These are phyloP conservation scores for Akebia trifoliata DNA, from an alignment of 164 flowering plant genomes.

Conservation along the genomic window DNA sequence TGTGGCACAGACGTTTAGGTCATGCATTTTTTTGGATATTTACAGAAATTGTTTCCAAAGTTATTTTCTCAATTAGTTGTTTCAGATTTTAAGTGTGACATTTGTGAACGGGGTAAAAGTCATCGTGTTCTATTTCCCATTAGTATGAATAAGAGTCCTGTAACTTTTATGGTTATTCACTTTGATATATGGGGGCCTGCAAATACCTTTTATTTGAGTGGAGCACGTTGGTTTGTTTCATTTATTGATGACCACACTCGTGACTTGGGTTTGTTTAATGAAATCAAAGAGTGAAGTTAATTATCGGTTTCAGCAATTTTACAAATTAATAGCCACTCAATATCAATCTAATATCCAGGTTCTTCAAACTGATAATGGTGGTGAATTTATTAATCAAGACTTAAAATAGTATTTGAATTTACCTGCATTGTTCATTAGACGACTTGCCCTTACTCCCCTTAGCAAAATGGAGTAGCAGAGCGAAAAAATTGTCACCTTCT, in stretches of 20 bases:
- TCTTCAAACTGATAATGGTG: slow-evolving; percentile 8
- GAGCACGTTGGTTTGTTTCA: slow-evolving; percentile 11
- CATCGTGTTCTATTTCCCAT: slow-evolving; percentile 9
- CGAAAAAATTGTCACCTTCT: slow-evolving; percentile 2
- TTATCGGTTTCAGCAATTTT: slow-evolving; percentile 4
- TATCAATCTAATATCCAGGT: not conserved
- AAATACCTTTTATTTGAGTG: not conserved
- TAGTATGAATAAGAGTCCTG: slow-evolving; percentile 6
- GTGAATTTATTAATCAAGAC: slow-evolving; percentile 9
- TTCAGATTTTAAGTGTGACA: slow-evolving; percentile 1
- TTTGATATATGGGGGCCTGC: slow-evolving; percentile 17
- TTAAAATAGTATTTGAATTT: not conserved
- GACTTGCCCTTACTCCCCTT: not conserved
- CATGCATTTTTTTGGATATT: slow-evolving; percentile 23
- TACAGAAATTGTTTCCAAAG: slow-evolving; percentile 11
- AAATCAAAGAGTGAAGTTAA: slow-evolving; percentile 11
- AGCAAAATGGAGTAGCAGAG: slow-evolving; percentile 6
- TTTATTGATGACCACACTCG: slow-evolving; percentile 14
- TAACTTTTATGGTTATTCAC: slow-evolving; percentile 16
- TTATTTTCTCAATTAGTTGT: slow-evolving; percentile 1
- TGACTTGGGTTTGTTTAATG: slow-evolving; percentile 15
- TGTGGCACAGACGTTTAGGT: slow-evolving; percentile 14
- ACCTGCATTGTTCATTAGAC: slow-evolving; percentile 1
- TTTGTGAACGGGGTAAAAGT: slow-evolving; percentile 10
- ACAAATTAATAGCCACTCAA: slow-evolving; percentile 5